These are phyloP conservation scores for Rhododendron ovatum DNA, from an alignment of 148 eudicot genomes.

Conservation along the genomic window DNA sequence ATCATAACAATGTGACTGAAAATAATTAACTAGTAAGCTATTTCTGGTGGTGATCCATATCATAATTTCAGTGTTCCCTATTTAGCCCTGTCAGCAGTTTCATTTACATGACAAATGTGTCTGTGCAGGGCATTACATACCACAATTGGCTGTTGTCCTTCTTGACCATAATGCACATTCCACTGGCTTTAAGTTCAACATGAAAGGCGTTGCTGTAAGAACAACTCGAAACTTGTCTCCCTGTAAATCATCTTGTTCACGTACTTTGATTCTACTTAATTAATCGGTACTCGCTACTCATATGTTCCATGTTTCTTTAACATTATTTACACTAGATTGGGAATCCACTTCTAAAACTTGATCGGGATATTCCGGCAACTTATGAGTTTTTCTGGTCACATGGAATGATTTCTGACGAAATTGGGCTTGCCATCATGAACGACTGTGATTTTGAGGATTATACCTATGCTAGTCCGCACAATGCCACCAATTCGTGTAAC, in stretches of 20 bases:
- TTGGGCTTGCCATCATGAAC: constrained; percentile 70
- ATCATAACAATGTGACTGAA: not conserved
- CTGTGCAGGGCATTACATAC: constrained; percentile 81
- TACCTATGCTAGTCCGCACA: constrained; percentile 62
- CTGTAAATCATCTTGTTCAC: not conserved
- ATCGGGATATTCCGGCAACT: constrained; percentile 72
- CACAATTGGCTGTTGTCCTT: constrained; percentile 75
- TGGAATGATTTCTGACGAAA: constrained; percentile 95
- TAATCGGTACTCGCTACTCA: not conserved
- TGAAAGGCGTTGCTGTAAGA: constrained; percentile 84
- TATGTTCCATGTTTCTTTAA: not conserved
- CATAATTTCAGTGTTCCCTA: not conserved
- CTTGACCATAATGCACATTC: constrained; percentile 67
- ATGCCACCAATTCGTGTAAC: constrained; percentile 56
- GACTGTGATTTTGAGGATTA: constrained; percentile 83
- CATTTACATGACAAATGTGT: not conserved
- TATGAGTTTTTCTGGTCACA: constrained; percentile 94
- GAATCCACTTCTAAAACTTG: constrained; percentile 88
- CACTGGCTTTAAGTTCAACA: constrained; percentile 56
- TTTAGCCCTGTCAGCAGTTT: not conserved
- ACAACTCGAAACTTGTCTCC: constrained; percentile 1
- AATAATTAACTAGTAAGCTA: not conserved
- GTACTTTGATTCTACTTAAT: not conserved
- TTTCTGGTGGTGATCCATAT: not conserved
- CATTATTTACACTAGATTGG: constrained; percentile 52